Conservation (phyloP, 2,329 filamentous ascomycete species). For the Cryphonectria parasitica region DNA sequence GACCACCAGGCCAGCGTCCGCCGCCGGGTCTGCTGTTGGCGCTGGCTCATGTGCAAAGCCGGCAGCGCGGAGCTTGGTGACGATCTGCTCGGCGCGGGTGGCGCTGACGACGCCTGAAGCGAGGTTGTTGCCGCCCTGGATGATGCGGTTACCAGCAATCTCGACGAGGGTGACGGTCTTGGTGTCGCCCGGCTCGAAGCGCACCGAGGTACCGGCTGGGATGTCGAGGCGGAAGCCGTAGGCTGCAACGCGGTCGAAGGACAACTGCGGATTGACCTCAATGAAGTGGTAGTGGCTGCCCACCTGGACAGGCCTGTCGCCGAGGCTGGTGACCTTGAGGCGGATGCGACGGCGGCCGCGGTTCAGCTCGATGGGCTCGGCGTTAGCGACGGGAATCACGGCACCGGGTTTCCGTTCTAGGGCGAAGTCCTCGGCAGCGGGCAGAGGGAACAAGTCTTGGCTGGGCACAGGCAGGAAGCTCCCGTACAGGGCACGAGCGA, state of each 20-base stretch:
- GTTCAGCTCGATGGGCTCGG: slow-evolving; percentile 65
- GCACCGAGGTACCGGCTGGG: slow-evolving; percentile 84
- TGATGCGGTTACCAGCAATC: slow-evolving; percentile 79
- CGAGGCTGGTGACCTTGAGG: slow-evolving; percentile 80
- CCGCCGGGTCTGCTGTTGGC: slow-evolving; percentile 54
- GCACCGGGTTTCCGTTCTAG: slow-evolving; percentile 76
- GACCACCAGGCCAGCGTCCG: slow-evolving; percentile 55
- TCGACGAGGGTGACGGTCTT: slow-evolving; percentile 90
- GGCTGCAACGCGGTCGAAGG: slow-evolving; percentile 81
- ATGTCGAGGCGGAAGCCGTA: slow-evolving; percentile 91
- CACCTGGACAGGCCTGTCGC: slow-evolving; percentile 88
- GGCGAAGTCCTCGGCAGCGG: slow-evolving; percentile 68
- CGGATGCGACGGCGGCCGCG: slow-evolving; percentile 72
- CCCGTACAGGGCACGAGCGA: slow-evolving; percentile 86
- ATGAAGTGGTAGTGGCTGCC: slow-evolving; percentile 97
- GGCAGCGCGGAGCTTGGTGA: slow-evolving; percentile 67
- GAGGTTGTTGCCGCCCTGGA: slow-evolving; percentile 81
- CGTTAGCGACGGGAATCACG: slow-evolving; percentile 70
- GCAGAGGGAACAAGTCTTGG: slow-evolving; percentile 67
- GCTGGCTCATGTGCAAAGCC: slow-evolving; percentile 81
- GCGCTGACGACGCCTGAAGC: slow-evolving; percentile 74
- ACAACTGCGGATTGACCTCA: slow-evolving; percentile 87
- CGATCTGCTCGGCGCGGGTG: slow-evolving; percentile 65
- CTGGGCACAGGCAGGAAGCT: slow-evolving; percentile 82
- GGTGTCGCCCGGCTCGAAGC: slow-evolving; percentile 91